Conservation (phyloP, 129 eudicot species). For the Rutidosis leptorrhynchoides region DNA sequence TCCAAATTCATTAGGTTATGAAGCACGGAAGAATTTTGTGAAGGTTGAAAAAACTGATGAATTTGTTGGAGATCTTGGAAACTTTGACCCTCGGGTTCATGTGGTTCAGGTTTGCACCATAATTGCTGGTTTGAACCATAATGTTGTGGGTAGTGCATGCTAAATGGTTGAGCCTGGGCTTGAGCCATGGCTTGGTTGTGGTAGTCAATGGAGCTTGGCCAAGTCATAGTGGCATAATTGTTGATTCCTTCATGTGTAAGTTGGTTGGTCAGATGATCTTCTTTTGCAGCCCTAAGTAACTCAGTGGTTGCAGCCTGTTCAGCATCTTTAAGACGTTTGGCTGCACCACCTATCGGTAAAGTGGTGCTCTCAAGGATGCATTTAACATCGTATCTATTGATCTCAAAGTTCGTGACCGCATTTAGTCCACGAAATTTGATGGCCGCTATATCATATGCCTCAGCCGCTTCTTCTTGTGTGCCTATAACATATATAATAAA, state of each 20-base stretch:
- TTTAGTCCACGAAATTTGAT: constrained; percentile 82
- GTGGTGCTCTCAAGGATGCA: constrained; percentile 80
- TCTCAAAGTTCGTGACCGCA: constrained; percentile 90
- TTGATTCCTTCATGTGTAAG: constrained; percentile 34
- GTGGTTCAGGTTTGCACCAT: constrained; percentile 79
- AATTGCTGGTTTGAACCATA: constrained; percentile 30
- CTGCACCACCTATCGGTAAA: constrained; percentile 79
- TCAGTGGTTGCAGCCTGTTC: constrained; percentile 49
- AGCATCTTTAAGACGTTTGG: constrained; percentile 78
- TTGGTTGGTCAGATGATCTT: constrained; percentile 28
- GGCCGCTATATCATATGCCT: constrained; percentile 94
- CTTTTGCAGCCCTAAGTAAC: constrained; percentile 21
- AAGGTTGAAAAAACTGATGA: constrained; percentile 50
- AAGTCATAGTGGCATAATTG: constrained; percentile 27
- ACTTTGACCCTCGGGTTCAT: constrained; percentile 38
- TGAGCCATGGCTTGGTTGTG: constrained; percentile 40
- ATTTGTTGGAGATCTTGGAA: constrained; percentile 43
- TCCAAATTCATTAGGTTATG: constrained; percentile 70
- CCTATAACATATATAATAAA: constrained; percentile 28
- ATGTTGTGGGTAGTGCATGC: constrained; percentile 50
- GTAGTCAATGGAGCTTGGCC: constrained; percentile 58
- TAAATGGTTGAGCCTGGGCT: constrained; percentile 52
- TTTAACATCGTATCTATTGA: constrained; percentile 77
- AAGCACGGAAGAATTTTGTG: constrained; percentile 41
- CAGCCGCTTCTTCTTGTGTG: constrained; percentile 99